phyloP scores from a whole-genome alignment of 805 yeast genomes.

The Martiniozyma abietophila region DNA sequence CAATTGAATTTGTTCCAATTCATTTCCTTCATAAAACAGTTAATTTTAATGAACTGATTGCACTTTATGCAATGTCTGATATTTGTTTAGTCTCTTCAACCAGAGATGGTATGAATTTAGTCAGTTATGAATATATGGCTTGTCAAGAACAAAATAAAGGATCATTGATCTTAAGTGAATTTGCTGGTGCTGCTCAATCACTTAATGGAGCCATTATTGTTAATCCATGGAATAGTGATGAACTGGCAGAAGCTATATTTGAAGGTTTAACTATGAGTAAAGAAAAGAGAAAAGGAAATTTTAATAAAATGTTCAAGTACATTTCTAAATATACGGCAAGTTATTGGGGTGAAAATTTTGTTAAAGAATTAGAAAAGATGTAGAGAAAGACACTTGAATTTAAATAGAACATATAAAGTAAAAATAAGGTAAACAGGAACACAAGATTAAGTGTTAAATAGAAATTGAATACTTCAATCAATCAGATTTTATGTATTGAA shows the following conservation, averaged over 20 bases:
- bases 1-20: slow-evolving; percentile 95
- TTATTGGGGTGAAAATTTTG: slow-evolving; percentile 96
- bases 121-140: slow-evolving; percentile 92
- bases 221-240: slow-evolving; percentile 98
- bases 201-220: slow-evolving; percentile 89
- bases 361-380: slow-evolving; percentile 54
- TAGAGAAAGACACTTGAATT: too few relatives aligned
- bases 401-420: too few relatives aligned
- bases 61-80: slow-evolving; percentile 78
- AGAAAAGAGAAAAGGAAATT: slow-evolving; percentile 72
- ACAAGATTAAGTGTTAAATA: too few relatives aligned
- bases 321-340: slow-evolving; percentile 90
- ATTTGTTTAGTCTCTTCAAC: slow-evolving; percentile 91
- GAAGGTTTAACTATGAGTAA: slow-evolving; percentile 80
- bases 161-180: slow-evolving; percentile 79
- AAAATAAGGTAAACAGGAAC: too few relatives aligned
- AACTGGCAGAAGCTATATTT: slow-evolving; percentile 72
- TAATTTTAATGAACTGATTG: slow-evolving; percentile 83
- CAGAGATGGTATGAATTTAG: slow-evolving; percentile 97
- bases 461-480: too few relatives aligned
- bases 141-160: slow-evolving; percentile 83
- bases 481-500: too few relatives aligned
- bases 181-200: slow-evolving; percentile 99
- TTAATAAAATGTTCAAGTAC: slow-evolving; percentile 75
- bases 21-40: slow-evolving; percentile 92